Evolutionary conservation across 306 rosid species (phyloP), one percentile per base, ranked within the genome.

Genomic region (Acmispon strigosus): DNA sequence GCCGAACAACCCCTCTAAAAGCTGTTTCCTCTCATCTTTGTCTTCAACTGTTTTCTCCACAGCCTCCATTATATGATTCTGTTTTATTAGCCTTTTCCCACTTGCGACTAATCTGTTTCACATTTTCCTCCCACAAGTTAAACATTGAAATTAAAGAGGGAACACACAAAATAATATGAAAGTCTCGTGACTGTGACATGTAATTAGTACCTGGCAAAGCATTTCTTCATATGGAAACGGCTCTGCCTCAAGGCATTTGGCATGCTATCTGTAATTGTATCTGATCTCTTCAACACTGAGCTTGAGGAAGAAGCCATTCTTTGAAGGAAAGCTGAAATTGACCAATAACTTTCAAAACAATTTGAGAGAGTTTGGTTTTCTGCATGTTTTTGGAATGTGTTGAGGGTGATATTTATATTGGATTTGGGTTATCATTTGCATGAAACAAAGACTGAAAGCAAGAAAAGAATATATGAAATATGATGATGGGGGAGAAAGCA

Each of bases 1-100:
- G 22, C 97, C 97, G n/a, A 94, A 81, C 2, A 89, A 74, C 12
- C 97, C 97, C 19, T 84, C 85, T 74, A 90, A 57, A 60, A 90
- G 82, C 60, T 80, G 84, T 65, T 43, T 79, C 77, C 88, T 90
- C 64, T 94, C 97, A 51, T 13, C 69, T 53, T 29, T 75, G 73
- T 89, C 96, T 65, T 83, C 89, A 9, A 94, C 81, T 47, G 78
- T 78, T 16, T 7, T 62, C 79, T 84, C 96, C 82, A 87, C 56
- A 53, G 83, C 97, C 22, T 70, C 87, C 96, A 87, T 84, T 75
- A 94, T 62, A 29, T 94, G 81, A n/a, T 64, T 50, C 42, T 51
- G 82, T 58, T 86, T 89, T 84, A 89, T 75, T 14, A 84, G 44
- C 80, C 97, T 89, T 37, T 54, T 78, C 66, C 86, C 86, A 59